Conservation (phyloP, 768 basidiomycete genomes). For the Mycena alexandri region DNA sequence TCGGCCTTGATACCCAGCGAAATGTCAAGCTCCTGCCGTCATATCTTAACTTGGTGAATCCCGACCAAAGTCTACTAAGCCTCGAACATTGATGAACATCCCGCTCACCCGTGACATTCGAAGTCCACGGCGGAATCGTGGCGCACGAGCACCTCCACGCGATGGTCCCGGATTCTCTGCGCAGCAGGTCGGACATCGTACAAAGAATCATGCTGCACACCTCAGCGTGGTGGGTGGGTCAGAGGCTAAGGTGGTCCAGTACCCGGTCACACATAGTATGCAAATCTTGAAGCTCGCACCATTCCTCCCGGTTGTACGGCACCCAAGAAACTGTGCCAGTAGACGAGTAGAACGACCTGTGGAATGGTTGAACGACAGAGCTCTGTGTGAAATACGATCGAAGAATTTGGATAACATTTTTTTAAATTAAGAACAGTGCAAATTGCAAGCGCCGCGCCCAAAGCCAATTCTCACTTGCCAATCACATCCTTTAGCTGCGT, state of each 20-base stretch:
- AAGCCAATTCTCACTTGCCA: too few relatives aligned
- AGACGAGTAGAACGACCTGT: neutral
- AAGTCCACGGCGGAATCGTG: conserved; percentile 29
- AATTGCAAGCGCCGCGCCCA: too few relatives aligned
- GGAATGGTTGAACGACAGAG: too few relatives aligned
- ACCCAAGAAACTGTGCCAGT: conserved; percentile 6
- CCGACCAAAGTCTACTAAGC: conserved; percentile 28
- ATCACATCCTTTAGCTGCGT: conserved; percentile 59
- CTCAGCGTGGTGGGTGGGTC: conserved; percentile 28
- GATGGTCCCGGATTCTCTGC: conserved; percentile 17
- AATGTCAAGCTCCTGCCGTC: too few relatives aligned
- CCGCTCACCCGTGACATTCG: conserved; percentile 28
- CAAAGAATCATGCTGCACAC: conserved; percentile 41
- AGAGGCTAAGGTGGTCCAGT: too few relatives aligned
- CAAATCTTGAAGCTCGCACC: too few relatives aligned
- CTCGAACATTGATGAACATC: conserved; percentile 17
- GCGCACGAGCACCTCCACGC: conserved; percentile 25
- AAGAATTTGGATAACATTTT: too few relatives aligned
- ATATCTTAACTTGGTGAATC: too few relatives aligned
- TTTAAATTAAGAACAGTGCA: too few relatives aligned
- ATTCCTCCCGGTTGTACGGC: conserved; percentile 7
- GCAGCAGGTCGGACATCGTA: conserved; percentile 36
- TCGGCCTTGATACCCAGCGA: too few relatives aligned
- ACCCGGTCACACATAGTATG: too few relatives aligned
- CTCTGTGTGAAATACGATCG: too few relatives aligned